phyloP scores from a whole-genome alignment of 805 yeast genomes.

The Wickerhamomyces sydowiorum region DNA sequence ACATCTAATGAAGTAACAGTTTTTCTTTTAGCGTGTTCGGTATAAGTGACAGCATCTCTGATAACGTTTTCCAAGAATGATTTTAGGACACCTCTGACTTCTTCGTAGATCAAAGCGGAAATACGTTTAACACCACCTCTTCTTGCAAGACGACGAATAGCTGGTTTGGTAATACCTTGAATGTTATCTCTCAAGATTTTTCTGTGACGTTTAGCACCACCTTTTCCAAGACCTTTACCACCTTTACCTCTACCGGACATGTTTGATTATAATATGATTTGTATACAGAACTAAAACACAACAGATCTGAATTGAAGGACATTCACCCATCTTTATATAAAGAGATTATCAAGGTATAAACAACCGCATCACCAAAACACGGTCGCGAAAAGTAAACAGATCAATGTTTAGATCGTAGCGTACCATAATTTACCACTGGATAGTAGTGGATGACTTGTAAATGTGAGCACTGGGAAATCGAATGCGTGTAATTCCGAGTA shows the following conservation, averaged over 20 bases:
- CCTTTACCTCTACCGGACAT: constrained; percentile 99
- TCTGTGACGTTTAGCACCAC: constrained; percentile 99
- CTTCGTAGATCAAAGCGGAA: constrained; percentile 97
- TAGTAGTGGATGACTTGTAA: background rate
- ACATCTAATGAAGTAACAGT: constrained; percentile 98
- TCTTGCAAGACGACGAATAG: constrained; percentile 99
- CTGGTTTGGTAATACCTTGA: constrained; percentile 99
- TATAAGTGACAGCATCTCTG: constrained; percentile 98
- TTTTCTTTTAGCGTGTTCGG: constrained; percentile 99
- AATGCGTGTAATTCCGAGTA: background rate
- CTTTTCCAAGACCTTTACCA: constrained; percentile 99
- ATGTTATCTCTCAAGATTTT: constrained; percentile 98
- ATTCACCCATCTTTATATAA: background rate
- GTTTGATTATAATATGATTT: constrained; percentile 25
- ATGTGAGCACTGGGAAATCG: background rate
- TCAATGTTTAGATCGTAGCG: background rate
- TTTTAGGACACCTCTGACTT: constrained; percentile 95
- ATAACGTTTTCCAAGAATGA: constrained; percentile 94
- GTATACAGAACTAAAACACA: constrained; percentile 4
- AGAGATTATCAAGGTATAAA: background rate
- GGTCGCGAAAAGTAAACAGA: background rate
- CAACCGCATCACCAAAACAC: background rate
- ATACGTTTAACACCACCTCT: constrained; percentile 99
- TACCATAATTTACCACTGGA: background rate
- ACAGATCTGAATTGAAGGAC: background rate